A percentile compares a stretch with the other conserved stretches of the same genome.
These are phyloP conservation scores for Caloboletus firmus DNA, from an alignment of 1,284 basidiomycete genomes.

Conservation along the genomic window DNA sequence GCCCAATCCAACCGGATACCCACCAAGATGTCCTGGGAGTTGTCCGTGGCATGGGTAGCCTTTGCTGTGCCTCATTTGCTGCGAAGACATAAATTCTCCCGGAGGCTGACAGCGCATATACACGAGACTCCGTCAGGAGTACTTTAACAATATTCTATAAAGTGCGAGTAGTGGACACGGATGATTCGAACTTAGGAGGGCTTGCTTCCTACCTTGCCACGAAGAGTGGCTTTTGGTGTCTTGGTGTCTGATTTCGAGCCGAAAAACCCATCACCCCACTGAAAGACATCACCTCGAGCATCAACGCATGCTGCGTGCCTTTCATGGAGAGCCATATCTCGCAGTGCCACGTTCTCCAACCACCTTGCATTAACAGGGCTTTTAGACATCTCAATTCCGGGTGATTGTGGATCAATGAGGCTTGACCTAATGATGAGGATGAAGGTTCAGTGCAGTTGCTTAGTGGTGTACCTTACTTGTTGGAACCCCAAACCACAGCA, in stretches of 20 bases:
- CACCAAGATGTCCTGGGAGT: conserved; percentile 50
- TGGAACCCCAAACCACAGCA: conserved; percentile 58
- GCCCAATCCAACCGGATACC: conserved; percentile 55
- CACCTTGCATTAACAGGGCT: conserved; percentile 52
- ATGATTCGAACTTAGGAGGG: neutral
- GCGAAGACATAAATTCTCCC: conserved; percentile 75
- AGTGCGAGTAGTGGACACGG: neutral
- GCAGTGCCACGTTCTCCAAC: conserved; percentile 65
- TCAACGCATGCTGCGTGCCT: conserved; percentile 84
- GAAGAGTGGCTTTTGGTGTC: conserved; percentile 46
- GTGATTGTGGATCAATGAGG: conserved; percentile 42
- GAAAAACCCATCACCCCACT: conserved; percentile 78
- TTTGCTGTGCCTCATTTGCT: conserved; percentile 49
- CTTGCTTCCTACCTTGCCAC: conserved; percentile 63
- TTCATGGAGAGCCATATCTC: conserved; percentile 75
- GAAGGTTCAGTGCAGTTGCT: neutral
- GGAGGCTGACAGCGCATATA: conserved; percentile 74
- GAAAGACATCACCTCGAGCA: conserved; percentile 83
- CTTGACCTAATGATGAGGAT: conserved; percentile 40
- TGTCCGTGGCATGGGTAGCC: conserved; percentile 35
- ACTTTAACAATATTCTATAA: conserved; percentile 66
- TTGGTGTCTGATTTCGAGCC: conserved; percentile 31
- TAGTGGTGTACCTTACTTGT: conserved; percentile 42
- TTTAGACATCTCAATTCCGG: conserved; percentile 42
- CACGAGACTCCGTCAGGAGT: conserved; percentile 54